These are phyloP conservation scores for Phyllosticta citriasiana DNA, from an alignment of 2,329 filamentous ascomycete species.

Conservation along the genomic window DNA sequence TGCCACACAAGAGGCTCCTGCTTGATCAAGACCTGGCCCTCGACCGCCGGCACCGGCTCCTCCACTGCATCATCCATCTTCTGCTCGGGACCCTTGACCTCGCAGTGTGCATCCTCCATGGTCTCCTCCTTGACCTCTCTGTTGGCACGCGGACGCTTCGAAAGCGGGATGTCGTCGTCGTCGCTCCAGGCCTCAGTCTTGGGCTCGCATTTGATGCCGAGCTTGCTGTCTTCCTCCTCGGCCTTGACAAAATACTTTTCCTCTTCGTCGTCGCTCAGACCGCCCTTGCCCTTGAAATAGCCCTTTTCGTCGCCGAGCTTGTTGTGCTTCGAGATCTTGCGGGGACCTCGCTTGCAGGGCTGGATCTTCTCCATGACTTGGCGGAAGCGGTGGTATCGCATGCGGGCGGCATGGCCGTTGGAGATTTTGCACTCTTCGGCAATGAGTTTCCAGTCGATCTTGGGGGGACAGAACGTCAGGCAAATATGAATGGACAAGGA, in stretches of 20 bases:
- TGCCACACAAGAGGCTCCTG: no score
- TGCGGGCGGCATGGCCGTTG: constrained; percentile 48
- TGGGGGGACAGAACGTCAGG: neutral
- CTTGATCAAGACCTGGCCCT: no score
- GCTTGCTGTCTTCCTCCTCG: neutral
- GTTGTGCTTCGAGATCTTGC: neutral
- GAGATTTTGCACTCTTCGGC: constrained; percentile 41
- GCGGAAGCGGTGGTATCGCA: constrained; percentile 46
- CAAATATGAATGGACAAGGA: constrained; percentile 9
- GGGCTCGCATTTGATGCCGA: neutral
- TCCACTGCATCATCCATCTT: neutral
- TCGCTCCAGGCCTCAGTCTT: neutral
- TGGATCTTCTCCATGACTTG: constrained; percentile 37
- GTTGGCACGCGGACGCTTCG: neutral
- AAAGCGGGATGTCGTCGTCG: neutral
- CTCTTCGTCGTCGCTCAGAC: neutral
- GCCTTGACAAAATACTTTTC: neutral
- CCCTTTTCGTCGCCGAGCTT: neutral
- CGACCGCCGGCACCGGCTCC: neutral
- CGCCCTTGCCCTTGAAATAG: neutral
- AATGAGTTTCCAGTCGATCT: constrained; percentile 46
- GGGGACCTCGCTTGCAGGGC: neutral
- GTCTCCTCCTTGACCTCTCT: neutral
- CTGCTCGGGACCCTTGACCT: neutral
- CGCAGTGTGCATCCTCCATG: neutral